These are phyloP conservation scores for Clavispora asparagi DNA, from an alignment of 805 yeast species.

Conservation along the genomic window DNA sequence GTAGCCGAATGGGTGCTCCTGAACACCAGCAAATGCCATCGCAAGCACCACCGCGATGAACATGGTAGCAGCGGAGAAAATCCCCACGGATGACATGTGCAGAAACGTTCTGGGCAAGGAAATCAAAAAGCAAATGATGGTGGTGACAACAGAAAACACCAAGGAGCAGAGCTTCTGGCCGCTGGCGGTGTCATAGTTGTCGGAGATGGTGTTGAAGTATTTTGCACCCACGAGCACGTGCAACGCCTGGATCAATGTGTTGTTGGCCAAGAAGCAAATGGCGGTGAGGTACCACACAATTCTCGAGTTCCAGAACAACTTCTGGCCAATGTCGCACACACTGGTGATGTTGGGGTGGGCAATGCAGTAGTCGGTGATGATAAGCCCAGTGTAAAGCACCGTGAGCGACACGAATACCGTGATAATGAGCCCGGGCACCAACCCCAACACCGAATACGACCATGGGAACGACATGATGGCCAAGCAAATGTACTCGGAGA, in stretches of 20 bases:
- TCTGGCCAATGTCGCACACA: conserved; percentile 57
- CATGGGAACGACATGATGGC: conserved; percentile 66
- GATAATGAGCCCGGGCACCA: conserved; percentile 53
- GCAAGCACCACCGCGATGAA: conserved; percentile 49
- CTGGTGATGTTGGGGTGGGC: conserved; percentile 47
- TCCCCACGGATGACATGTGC: conserved; percentile 45
- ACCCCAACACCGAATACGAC: conserved; percentile 56
- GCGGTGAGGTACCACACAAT: conserved; percentile 58
- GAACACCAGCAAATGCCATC: conserved; percentile 50
- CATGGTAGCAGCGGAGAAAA: conserved; percentile 54
- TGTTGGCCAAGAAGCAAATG: conserved; percentile 47
- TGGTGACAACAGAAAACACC: conserved; percentile 46
- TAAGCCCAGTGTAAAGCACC: conserved; percentile 52
- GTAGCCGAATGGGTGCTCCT: conserved; percentile 42
- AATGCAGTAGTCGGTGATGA: conserved; percentile 50
- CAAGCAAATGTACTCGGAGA: conserved; percentile 56
- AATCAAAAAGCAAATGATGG: conserved; percentile 44
- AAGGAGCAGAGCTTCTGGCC: conserved; percentile 39
- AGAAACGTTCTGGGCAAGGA: conserved; percentile 56
- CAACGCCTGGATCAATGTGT: conserved; percentile 53
- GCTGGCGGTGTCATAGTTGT: conserved; percentile 27
- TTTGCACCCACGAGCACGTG: conserved; percentile 59
- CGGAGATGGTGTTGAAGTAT: conserved; percentile 50
- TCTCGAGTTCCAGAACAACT: conserved; percentile 44
- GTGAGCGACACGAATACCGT: conserved; percentile 48